Evolutionary conservation across 169 alveolate species (phyloP).

Genomic region (Plasmodium vivax): DNA sequence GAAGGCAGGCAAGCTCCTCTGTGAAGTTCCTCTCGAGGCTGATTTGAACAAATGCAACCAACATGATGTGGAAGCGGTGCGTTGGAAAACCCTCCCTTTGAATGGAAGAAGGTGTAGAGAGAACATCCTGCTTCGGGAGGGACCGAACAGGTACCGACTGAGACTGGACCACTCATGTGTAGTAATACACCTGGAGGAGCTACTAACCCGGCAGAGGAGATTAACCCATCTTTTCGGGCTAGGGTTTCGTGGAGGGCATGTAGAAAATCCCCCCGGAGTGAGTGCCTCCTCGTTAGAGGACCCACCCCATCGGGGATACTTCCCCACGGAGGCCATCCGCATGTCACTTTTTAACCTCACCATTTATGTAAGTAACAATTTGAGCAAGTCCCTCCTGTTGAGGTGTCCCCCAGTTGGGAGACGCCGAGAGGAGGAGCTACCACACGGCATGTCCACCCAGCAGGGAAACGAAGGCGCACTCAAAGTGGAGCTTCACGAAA

Average conservation of each 20-base stretch:
- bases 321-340: background rate
- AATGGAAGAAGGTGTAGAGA: background rate
- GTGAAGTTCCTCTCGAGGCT: background rate
- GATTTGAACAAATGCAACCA: background rate
- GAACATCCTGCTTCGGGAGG: background rate
- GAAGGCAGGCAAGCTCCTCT: background rate
- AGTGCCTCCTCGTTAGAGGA: background rate
- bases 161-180: background rate
- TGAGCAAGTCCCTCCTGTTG: background rate
- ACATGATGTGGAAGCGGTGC: background rate
- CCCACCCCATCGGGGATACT: background rate
- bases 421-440: conserved; percentile 10
- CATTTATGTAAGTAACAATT: background rate
- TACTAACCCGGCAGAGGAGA: background rate
- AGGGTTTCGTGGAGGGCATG: background rate
- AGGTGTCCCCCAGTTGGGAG: background rate
- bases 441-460: background rate
- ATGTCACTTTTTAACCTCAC: background rate
- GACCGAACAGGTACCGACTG: background rate
- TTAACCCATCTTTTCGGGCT: background rate
- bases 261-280: background rate
- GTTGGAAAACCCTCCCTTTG: background rate
- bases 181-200: background rate
- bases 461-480: conserved; percentile 18
- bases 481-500: conserved; percentile 31